Conservation (phyloP, 495 filamentous ascomycete genomes). For the Xylaria venustula region DNA sequence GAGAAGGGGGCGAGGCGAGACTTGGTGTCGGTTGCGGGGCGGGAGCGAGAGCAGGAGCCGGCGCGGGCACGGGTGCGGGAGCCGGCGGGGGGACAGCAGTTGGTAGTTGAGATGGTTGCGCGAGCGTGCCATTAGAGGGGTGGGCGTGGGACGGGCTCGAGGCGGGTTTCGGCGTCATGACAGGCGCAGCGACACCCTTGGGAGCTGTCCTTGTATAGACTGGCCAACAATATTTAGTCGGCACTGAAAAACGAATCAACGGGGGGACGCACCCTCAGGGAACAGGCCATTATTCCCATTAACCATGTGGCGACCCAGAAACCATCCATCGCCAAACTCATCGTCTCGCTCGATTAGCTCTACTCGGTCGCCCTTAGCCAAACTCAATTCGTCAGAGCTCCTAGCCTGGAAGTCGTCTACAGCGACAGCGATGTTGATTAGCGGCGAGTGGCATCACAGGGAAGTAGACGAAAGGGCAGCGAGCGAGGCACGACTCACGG, state of each 20-base stretch:
- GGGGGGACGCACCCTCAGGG: conserved; percentile 68
- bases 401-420: conserved; percentile 86
- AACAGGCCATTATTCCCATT: conserved; percentile 81
- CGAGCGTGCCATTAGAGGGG: conserved; percentile 22
- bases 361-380: conserved; percentile 84
- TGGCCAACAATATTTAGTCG: conserved; percentile 26
- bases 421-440: neutral
- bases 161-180: conserved; percentile 26
- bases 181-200: conserved; percentile 27
- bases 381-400: conserved; percentile 86
- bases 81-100: neutral
- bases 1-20: conserved; percentile 13
- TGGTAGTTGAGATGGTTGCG: conserved; percentile 36
- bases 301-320: conserved; percentile 74
- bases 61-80: conserved; percentile 12
- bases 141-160: conserved; percentile 15
- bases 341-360: conserved; percentile 93
- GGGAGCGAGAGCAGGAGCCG: conserved; percentile 27
- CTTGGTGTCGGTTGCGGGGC: conserved; percentile 32
- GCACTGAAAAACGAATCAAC: neutral
- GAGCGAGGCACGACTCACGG: conserved; percentile 56
- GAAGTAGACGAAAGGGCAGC: neutral
- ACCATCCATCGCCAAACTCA: conserved; percentile 98
- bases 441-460: neutral
- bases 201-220: conserved; percentile 56